Evolutionary conservation across 1,139 yeast species (phyloP).

Genomic region (Sugiyamaella novakii): DNA sequence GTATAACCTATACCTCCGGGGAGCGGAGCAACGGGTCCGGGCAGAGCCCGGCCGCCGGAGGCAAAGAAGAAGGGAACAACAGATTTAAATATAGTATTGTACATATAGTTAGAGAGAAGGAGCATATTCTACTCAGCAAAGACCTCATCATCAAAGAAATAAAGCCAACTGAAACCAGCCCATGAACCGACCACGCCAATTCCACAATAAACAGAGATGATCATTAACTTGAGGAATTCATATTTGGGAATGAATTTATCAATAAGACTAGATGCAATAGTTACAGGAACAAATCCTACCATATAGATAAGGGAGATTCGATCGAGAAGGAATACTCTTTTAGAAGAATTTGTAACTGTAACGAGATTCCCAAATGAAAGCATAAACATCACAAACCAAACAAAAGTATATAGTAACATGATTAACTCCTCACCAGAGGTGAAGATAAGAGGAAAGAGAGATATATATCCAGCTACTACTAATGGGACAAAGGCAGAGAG

Average conservation of each 20-base stretch:
- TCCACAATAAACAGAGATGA: constrained; percentile 82
- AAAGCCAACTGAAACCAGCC: constrained; percentile 87
- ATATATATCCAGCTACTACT: constrained; percentile 80
- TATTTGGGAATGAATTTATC: constrained; percentile 49
- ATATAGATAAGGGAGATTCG: constrained; percentile 69
- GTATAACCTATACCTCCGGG: no score
- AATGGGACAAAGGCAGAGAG: constrained; percentile 59
- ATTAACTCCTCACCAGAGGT: constrained; percentile 79
- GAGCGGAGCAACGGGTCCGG: not conserved
- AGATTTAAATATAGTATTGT: no score
- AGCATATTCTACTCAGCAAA: constrained; percentile 27
- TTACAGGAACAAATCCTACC: constrained; percentile 67
- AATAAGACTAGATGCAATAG: constrained; percentile 57
- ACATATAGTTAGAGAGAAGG: no score
- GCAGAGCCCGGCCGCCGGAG: not conserved
- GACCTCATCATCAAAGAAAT: constrained; percentile 55
- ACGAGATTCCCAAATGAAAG: constrained; percentile 70
- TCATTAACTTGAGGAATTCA: constrained; percentile 78
- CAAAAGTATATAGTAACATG: constrained; percentile 74
- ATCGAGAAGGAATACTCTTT: constrained; percentile 66
- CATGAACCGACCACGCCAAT: constrained; percentile 84
- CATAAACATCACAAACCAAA: constrained; percentile 82
- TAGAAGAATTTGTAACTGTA: constrained; percentile 54
- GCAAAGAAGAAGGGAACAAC: not conserved
- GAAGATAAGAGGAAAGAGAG: constrained; percentile 83